phyloP scores from a whole-genome alignment of 495 filamentous ascomycete genomes.

The Hyaloscypha hepaticicola region DNA sequence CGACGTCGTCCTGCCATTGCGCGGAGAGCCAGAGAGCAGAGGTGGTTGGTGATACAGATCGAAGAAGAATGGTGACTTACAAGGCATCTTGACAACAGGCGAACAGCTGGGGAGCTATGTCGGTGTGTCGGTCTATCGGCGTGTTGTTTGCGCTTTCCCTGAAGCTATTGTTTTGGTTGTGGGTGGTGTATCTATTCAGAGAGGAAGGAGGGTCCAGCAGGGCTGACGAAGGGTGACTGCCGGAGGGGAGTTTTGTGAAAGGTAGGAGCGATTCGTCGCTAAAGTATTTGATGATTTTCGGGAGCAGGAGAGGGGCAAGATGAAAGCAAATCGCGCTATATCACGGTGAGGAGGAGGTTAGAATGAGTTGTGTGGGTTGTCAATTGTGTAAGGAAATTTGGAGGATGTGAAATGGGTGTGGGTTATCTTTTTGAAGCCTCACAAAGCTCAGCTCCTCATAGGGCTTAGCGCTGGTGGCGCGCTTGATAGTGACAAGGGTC shows the following conservation, averaged over 20 bases:
- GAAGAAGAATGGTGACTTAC: slow-evolving; percentile 20
- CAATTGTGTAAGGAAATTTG: not conserved
- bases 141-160: not conserved
- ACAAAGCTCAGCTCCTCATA: not conserved
- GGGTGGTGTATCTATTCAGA: not conserved
- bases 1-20: not conserved
- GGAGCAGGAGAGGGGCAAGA: not conserved
- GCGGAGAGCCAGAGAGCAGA: not conserved
- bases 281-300: not conserved
- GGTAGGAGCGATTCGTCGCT: not conserved
- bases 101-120: not conserved
- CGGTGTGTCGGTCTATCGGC: not conserved
- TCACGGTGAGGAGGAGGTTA: not conserved
- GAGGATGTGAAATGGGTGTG: not conserved
- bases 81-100: slow-evolving; percentile 21
- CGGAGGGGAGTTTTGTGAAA: not conserved
- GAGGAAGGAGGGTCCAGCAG: not conserved
- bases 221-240: not conserved
- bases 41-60: not conserved
- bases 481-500: not conserved
- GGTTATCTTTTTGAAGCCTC: not conserved
- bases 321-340: not conserved
- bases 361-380: not conserved
- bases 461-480: not conserved
- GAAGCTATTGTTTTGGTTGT: not conserved